phyloP scores from a whole-genome alignment of 2,329 filamentous ascomycete genomes.

The Exutisphaerella laricina region DNA sequence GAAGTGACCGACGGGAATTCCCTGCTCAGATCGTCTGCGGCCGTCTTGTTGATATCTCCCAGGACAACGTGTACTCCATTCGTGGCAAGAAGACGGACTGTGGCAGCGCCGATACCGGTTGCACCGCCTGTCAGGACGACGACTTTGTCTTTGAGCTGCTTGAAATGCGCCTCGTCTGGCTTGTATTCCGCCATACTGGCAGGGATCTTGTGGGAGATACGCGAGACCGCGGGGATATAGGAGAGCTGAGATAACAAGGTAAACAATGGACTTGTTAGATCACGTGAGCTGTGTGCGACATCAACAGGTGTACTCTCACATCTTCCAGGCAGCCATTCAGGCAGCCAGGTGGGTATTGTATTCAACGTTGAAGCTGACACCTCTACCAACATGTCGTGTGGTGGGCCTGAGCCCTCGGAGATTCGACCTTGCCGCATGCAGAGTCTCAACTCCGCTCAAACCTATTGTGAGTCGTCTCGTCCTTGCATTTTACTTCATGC shows the following conservation, averaged over 20 bases:
- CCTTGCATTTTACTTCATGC: not conserved
- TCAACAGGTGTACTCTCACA: not conserved
- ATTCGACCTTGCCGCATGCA: no score
- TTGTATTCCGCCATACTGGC: slow-evolving; percentile 16
- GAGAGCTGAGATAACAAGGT: no score
- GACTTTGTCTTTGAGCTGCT: slow-evolving; percentile 27
- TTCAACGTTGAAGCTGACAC: no score
- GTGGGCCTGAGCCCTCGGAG: no score
- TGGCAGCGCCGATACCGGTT: slow-evolving; percentile 42
- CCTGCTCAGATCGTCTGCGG: slow-evolving; percentile 6
- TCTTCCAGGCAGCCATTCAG: no score
- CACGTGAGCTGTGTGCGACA: not conserved
- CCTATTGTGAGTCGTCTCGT: no score
- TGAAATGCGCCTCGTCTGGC: slow-evolving; percentile 9
- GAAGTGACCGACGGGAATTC: slow-evolving; percentile 30
- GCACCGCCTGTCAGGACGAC: slow-evolving; percentile 37
- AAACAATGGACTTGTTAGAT: not conserved
- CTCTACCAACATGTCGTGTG: no score
- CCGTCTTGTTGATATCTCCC: slow-evolving; percentile 34
- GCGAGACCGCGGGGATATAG: not conserved
- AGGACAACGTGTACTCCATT: slow-evolving; percentile 41
- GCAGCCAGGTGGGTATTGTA: not conserved
- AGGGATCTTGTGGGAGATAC: not conserved
- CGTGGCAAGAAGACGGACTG: slow-evolving; percentile 37
- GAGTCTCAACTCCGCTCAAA: no score